Percentiles rank a stretch among this genome's conserved stretches.
Evolutionary conservation across 192 early-diverging fungal genomes (phyloP).

Genomic region (Backusella tarrabulga): DNA sequence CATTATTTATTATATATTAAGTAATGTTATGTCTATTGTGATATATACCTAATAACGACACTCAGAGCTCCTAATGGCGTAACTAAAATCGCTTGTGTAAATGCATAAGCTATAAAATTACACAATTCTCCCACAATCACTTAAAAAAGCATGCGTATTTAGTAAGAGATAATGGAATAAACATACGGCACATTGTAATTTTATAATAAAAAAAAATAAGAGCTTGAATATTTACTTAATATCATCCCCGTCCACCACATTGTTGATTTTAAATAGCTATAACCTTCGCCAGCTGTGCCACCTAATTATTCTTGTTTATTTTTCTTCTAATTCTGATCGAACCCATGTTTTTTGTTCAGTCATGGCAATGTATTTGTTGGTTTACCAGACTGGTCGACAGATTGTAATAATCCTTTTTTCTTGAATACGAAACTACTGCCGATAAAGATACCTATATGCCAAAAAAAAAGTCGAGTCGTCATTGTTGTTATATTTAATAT

Average conservation of each 20-base stretch:
- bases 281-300: conserved; percentile 51
- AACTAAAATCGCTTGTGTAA: conserved; percentile 91
- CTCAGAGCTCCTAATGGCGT: conserved; percentile 92
- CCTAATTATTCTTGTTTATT: conserved; percentile 17
- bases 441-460: conserved; percentile 73
- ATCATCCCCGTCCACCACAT: conserved; percentile 63
- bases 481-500: neutral
- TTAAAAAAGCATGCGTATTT: conserved; percentile 26
- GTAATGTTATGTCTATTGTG: neutral
- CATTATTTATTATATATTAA: neutral
- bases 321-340: neutral
- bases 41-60: conserved; percentile 75
- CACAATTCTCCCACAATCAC: conserved; percentile 93
- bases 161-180: neutral
- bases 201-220: neutral
- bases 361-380: neutral
- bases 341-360: neutral
- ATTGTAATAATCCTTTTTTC: conserved; percentile 90
- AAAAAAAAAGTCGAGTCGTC: neutral
- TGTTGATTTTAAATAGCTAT: conserved; percentile 48
- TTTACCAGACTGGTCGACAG: conserved; percentile 52
- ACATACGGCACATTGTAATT: neutral
- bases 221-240: conserved; percentile 40
- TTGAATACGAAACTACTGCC: conserved; percentile 93
- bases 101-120: conserved; percentile 97